Base-by-base conservation (phyloP, 371 early-diverging fungal species). In the Mortierella sp. region DNA sequence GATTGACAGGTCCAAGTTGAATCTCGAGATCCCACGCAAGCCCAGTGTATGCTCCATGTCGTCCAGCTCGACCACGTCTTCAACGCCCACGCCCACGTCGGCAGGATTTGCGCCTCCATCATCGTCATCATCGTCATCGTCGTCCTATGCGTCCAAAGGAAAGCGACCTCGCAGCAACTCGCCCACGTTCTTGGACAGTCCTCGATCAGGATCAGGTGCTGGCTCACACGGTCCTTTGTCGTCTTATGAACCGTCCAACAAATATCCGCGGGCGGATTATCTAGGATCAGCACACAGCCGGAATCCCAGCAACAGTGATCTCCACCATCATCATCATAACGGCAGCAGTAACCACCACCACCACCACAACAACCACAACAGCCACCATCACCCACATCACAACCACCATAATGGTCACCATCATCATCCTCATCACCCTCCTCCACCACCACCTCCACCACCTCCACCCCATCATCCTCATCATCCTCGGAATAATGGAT, bases 201-300 rank as follows among this genome's bases (percentile, higher is more conserved):
- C 25, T 3, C 27, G 53, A 25, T 29, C 53, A 19, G 47, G 53
- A 46, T 41, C 54, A 25, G 57, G 62, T 28, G 46, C 62, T 37
- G 60, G 66, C 6, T 53, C 66, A 29, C 58, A 53, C 54, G 66
- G 67, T 43, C 40, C 62, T 29, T 41, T 24, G n/a, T n/a, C n/a
- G n/a, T n/a, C n/a, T n/a, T n/a, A n/a, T n/a, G n/a, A n/a, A 10
- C 45, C 47, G 25, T 54, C 67, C 43, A 60, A 54, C 40, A 73
- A 73, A 56, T 65, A 67, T 73, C 67, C 73, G 60, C 67, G 73
- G 73, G 67, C 73, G 67, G 67, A 73, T 45, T 62, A 66, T 29
- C 46, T 52, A 57, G 71, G 64, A 55, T 55, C n/a, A n/a, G n/a
- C 57, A 0, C 52, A 63, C 45, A 37, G 56, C 14, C 44, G 58